phyloP scores from a whole-genome alignment of 768 basidiomycete species.

The Suillus placidus region DNA sequence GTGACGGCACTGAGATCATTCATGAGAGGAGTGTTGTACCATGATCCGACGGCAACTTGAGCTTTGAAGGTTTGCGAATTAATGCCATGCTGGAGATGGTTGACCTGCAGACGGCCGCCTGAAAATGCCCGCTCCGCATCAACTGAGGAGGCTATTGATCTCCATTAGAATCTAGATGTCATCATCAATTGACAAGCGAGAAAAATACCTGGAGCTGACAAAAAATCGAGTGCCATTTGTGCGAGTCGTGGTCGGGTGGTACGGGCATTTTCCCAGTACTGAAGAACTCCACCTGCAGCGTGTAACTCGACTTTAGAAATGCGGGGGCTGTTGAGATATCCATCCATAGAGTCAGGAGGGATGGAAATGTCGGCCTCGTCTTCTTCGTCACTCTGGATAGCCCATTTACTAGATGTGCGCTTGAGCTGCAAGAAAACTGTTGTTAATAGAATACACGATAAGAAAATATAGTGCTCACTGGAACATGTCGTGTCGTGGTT shows the following conservation, averaged over 20 bases:
- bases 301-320: slow-evolving; percentile 7
- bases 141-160: too few relatives aligned
- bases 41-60: too few relatives aligned
- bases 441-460: background rate
- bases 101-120: too few relatives aligned
- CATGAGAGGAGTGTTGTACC: too few relatives aligned
- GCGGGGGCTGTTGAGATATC: slow-evolving; percentile 12
- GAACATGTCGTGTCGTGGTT: background rate
- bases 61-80: too few relatives aligned
- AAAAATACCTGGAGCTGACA: slow-evolving; percentile 26
- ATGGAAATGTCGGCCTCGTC: background rate
- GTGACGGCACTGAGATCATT: too few relatives aligned
- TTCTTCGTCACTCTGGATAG: background rate
- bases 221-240: slow-evolving; percentile 29
- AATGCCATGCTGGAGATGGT: too few relatives aligned
- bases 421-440: background rate
- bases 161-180: too few relatives aligned
- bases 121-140: too few relatives aligned
- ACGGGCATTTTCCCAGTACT: slow-evolving; percentile 15
- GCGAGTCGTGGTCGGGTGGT: slow-evolving; percentile 21
- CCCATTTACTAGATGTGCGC: background rate
- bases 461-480: background rate
- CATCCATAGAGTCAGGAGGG: slow-evolving; percentile 2
- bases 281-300: slow-evolving; percentile 17
- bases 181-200: too few relatives aligned